These are phyloP conservation scores for Aspergillus conjunctus DNA, from an alignment of 495 filamentous ascomycete species.

Conservation along the genomic window DNA sequence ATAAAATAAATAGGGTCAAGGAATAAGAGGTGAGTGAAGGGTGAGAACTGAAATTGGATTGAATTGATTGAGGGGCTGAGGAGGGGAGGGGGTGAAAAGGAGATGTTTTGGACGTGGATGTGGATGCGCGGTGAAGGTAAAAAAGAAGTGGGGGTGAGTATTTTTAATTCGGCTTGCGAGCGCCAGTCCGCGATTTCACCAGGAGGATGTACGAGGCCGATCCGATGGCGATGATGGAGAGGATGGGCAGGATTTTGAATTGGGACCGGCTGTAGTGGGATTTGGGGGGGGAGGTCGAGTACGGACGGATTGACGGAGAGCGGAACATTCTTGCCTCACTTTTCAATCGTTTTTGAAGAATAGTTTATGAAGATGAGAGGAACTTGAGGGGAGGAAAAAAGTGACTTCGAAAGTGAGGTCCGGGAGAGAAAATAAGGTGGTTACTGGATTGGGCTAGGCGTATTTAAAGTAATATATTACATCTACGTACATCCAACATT, in stretches of 20 bases:
- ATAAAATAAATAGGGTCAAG: not conserved
- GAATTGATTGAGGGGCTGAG: not conserved
- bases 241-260: slow-evolving; percentile 67
- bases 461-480: not conserved
- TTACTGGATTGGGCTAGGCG: too few species aligned
- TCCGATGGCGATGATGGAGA: slow-evolving; percentile 60
- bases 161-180: slow-evolving; percentile 23
- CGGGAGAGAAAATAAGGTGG: not conserved
- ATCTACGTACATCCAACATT: not conserved
- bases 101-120: too few species aligned
- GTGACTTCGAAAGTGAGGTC: not conserved
- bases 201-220: slow-evolving; percentile 63
- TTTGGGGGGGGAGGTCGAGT: slow-evolving; percentile 23
- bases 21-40: not conserved
- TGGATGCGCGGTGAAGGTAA: slow-evolving; percentile 12
- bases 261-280: slow-evolving; percentile 44
- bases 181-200: slow-evolving; percentile 59
- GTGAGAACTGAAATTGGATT: not conserved
- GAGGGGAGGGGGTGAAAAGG: too few species aligned
- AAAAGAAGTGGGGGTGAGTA: slow-evolving; percentile 16
- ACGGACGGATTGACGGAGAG: slow-evolving; percentile 12
- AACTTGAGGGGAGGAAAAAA: not conserved
- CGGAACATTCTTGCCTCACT: slow-evolving; percentile 3
- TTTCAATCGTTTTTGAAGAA: not conserved
- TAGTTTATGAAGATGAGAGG: not conserved